Conservation (phyloP, 495 filamentous ascomycete species). For the Podospora conica region DNA sequence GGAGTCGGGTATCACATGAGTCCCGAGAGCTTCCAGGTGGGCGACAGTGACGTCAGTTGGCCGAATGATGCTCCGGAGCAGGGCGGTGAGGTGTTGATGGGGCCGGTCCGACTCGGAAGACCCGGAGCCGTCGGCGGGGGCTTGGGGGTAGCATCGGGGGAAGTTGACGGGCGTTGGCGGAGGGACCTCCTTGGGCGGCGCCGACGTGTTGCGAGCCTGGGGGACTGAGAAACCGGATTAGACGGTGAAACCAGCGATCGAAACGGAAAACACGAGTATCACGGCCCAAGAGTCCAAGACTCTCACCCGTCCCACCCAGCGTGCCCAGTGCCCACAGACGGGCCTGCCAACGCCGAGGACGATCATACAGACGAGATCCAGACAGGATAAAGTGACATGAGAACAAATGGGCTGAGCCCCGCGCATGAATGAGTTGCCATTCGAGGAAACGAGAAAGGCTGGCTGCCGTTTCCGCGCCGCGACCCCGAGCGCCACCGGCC, state of each 20-base stretch:
- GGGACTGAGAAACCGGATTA: conserved; percentile 30
- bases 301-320: not conserved
- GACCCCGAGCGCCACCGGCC: not conserved
- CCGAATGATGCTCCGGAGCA: conserved; percentile 44
- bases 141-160: conserved; percentile 38
- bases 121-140: conserved; percentile 9
- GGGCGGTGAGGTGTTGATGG: conserved; percentile 30
- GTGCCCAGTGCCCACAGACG: conserved; percentile 1
- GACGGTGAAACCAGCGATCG: conserved; percentile 11
- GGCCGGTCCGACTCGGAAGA: conserved; percentile 11
- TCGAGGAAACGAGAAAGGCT: not conserved
- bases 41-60: conserved; percentile 38
- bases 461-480: not conserved
- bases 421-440: not conserved
- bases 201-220: conserved; percentile 18
- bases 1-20: conserved; percentile 43
- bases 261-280: not conserved
- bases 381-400: not conserved
- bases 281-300: not conserved
- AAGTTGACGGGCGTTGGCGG: conserved; percentile 49
- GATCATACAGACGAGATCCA: conserved; percentile 18
- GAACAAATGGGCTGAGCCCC: not conserved
- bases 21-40: conserved; percentile 46
- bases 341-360: conserved; percentile 9
- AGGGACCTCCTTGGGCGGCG: conserved; percentile 42